Base-by-base conservation (phyloP, 257 asterid species). In the Eustoma russellianum region DNA sequence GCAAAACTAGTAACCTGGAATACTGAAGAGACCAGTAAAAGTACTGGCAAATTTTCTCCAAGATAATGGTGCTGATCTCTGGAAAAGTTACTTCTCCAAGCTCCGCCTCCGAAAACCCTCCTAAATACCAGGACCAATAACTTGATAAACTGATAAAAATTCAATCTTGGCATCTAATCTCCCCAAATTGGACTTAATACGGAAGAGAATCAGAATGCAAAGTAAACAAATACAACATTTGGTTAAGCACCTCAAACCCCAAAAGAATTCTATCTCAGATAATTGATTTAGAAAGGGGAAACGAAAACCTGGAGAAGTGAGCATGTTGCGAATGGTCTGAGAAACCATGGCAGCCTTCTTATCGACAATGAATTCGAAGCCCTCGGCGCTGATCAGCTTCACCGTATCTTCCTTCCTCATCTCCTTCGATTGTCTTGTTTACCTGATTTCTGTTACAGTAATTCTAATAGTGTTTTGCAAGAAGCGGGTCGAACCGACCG, bases 241-340 rank as follows among this genome's bases (percentile, higher is more conserved):
- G 12, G 43, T 11, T 7, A 38, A 5, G 30, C 30, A 24, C 3
- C 30, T 24, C 30, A 1, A 55, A 41, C 13, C 7, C 48, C 13
- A 17, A 8, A 41, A 5, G 11, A n/a, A 18, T 18, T 13, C 40
- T 18, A 38, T 7, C 41, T 41, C 10, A 17, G 6, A 6, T 14
- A 30, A 33, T 41, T 28, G 8, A 59, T 9, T 7, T 18, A 38
- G 38, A 52, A 53, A 24, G 28, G 5, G 2, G n/a, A 8, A 57
- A n/a, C 47, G 17, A 5, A n/a, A 56, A 90, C 98, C 98, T 75
- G 96, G 98, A 59, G 98, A 91, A 61, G 98, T 87, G 75, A 91
- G 96, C 98, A 91, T 91, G 83, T 86, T 91, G 68, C 94, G 95
- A 70, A 91, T 91, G 51, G 98, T 91, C 77, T 91, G 92, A 48